Percentiles rank a stretch among this genome's conserved stretches.
These are phyloP conservation scores for Talaromyces sp. DNA, from an alignment of 2,329 filamentous ascomycete genomes.

Conservation along the genomic window DNA sequence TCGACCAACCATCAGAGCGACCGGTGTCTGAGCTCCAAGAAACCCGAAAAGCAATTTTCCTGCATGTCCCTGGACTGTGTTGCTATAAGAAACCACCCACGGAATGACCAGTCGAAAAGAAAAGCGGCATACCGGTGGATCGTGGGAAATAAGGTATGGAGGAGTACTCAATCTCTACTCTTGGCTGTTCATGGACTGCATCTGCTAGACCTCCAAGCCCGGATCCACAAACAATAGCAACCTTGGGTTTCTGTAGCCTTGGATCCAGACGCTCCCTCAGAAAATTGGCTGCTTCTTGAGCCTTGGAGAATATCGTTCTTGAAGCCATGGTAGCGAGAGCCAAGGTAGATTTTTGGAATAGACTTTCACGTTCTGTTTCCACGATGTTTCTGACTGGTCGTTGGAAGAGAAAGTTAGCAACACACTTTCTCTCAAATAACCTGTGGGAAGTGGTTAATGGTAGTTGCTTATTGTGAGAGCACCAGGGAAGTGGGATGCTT, in stretches of 20 bases:
- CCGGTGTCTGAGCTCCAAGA: slow-evolving; percentile 54
- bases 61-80: slow-evolving; percentile 56
- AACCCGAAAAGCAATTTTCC: slow-evolving; percentile 64
- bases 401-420: neutral
- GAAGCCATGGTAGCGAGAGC: slow-evolving; percentile 10
- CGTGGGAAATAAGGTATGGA: slow-evolving; percentile 60
- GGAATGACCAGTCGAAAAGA: neutral
- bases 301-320: slow-evolving; percentile 27
- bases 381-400: neutral
- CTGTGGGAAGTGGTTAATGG: neutral
- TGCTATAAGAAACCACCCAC: slow-evolving; percentile 17
- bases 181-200: slow-evolving; percentile 50
- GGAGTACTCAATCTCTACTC: slow-evolving; percentile 55
- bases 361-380: neutral
- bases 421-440: neutral
- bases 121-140: slow-evolving; percentile 51
- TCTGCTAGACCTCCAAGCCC: slow-evolving; percentile 60
- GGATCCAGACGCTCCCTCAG: slow-evolving; percentile 50
- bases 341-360: slow-evolving; percentile 10
- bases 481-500: neutral
- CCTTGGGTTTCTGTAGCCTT: slow-evolving; percentile 50
- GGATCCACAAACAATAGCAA: slow-evolving; percentile 64
- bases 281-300: slow-evolving; percentile 50
- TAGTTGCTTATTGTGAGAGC: neutral
- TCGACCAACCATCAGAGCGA: slow-evolving; percentile 62